These are phyloP conservation scores for Trichoderma koningii DNA, from an alignment of 2,329 filamentous ascomycete species.

Conservation along the genomic window DNA sequence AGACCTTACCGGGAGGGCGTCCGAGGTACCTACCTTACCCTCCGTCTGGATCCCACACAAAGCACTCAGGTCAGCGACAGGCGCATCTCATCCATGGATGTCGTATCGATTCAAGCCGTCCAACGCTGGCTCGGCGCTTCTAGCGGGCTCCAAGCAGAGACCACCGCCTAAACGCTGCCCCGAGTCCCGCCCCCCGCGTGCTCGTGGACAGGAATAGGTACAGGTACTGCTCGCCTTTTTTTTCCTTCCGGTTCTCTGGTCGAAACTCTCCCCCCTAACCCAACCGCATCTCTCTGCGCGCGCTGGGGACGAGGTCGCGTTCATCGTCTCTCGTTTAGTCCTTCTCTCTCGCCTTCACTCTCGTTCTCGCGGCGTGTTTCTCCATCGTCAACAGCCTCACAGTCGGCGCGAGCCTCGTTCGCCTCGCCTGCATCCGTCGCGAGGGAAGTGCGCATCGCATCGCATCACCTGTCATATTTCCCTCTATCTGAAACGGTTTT, in stretches of 20 bases:
- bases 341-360: not conserved
- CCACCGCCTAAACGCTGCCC: constrained; percentile 20
- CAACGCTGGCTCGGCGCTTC: constrained; percentile 10
- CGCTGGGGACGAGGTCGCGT: constrained; percentile 18
- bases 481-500: constrained; percentile 24
- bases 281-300: constrained; percentile 22
- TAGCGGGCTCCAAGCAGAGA: constrained; percentile 4
- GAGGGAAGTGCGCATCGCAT: constrained; percentile 2
- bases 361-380: constrained; percentile 19
- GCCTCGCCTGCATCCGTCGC: constrained; percentile 6
- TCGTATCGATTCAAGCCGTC: not conserved
- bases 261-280: constrained; percentile 24
- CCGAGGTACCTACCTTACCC: not conserved
- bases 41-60: not conserved
- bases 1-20: not conserved
- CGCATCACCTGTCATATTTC: constrained; percentile 12
- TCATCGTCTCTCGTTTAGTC: constrained; percentile 27
- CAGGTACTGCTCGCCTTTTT: constrained; percentile 1
- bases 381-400: not conserved
- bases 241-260: constrained; percentile 7
- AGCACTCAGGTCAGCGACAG: not conserved
- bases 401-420: constrained; percentile 3
- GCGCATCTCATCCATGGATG: not conserved
- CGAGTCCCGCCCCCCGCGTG: constrained; percentile 19
- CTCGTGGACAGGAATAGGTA: constrained; percentile 15